Conservation (phyloP, 2,329 filamentous ascomycete genomes). For the Clarireedia homoeocarpa region DNA sequence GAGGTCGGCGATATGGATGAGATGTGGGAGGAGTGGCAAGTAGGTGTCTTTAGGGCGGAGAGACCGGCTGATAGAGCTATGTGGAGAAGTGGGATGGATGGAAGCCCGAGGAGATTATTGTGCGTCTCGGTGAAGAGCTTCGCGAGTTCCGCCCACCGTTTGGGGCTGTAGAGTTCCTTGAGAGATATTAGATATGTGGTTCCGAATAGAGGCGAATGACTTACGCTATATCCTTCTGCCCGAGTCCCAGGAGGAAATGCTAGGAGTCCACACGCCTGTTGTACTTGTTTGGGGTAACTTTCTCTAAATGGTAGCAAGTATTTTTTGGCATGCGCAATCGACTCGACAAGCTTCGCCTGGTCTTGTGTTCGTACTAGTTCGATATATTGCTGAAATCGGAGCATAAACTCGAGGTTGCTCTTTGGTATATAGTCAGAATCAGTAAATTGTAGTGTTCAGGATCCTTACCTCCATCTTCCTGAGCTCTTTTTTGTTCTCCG, state of each 20-base stretch:
- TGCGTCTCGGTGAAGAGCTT: conserved; percentile 78
- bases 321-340: conserved; percentile 74
- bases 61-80: conserved; percentile 85
- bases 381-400: conserved; percentile 90
- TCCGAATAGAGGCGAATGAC: background rate
- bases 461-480: conserved; percentile 70
- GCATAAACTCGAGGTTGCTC: conserved; percentile 84
- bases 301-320: conserved; percentile 65
- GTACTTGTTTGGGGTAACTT: conserved; percentile 60
- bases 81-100: conserved; percentile 76
- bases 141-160: conserved; percentile 70
- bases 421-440: conserved; percentile 28
- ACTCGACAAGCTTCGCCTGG: conserved; percentile 60
- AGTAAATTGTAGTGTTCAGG: background rate
- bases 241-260: conserved; percentile 59
- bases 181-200: background rate
- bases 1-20: conserved; percentile 26
- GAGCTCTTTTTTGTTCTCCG: conserved; percentile 85
- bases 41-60: conserved; percentile 90
- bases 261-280: conserved; percentile 70
- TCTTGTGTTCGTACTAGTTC: conserved; percentile 70
- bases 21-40: conserved; percentile 60
- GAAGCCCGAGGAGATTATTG: conserved; percentile 76
- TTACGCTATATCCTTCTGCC: conserved; percentile 45
- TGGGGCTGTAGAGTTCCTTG: conserved; percentile 62